Evolutionary conservation across 495 filamentous ascomycete genomes (phyloP), one percentile per base, ranked within the genome.

Genomic region (Hypoxylon lenormandii): DNA sequence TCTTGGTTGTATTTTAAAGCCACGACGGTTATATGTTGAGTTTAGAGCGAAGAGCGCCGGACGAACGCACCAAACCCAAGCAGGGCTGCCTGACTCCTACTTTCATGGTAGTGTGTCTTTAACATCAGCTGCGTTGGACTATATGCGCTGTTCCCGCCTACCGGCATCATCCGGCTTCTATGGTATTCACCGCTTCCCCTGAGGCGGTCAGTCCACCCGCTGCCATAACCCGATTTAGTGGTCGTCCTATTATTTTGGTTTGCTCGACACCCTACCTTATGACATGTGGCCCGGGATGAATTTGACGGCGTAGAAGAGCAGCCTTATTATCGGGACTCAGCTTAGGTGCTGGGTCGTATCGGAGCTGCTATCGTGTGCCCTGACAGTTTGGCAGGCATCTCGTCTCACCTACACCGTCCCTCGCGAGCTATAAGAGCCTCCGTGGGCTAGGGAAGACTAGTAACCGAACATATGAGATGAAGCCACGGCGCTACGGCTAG

Each of bases 191-290:
- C 64, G 69, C 69, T 64, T 53, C 47, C 38, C 60, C 45, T 30
- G 37, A 21, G 42, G 64, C 64, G 64, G 64, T 63, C 60, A 68
- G 55, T 22, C 45, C 33, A 62, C 28, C 55, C 50, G 72, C 68
- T 72, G 74, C 67, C 60, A 57, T 58, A 58, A 63, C 61, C 72
- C 66, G 68, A 67, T 36, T 54, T 46, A 57, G 43, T 57, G 69
- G 47, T 57, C 47, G 49, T 43, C 57, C 61, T 66, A 66, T 60
- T 56, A 51, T 73, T 60, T 60, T 23, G 54, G 33, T 53, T 62
- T 28, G 33, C 22, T 50, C 30, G 21, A 33, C 21, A 47, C 58
- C 18, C 33, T 22, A 49, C 52, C 18, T 18, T 40, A 45, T 54
- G 48, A 12, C 23, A 46, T 58, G 36, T 59, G 30, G 19, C 16